Base-by-base conservation (phyloP, 306 rosid genomes). In the Lathyrus tuberosus region DNA sequence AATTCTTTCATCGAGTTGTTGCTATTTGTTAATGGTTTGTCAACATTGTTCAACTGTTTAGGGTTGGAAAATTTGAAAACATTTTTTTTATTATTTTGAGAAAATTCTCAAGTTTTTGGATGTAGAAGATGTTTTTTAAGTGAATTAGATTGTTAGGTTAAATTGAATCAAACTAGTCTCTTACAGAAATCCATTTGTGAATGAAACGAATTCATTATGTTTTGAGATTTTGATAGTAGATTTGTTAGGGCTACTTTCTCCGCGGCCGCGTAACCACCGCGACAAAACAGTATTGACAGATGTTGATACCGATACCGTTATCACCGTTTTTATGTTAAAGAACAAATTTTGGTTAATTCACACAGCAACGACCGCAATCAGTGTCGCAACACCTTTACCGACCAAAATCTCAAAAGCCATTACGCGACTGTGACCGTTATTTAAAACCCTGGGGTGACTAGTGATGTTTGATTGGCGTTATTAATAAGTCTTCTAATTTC, bases 81-180 rank as follows among this genome's bases (percentile, higher is more conserved):
- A 44, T 28, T 24, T 44, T 16, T 51, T 9, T 1, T n/a, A n/a
- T 7, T 15, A 5, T 47, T 6, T 47, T n/a, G 9, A 15, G 6
- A 47, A 15, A 3, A 17, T 49, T 17, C 37, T 54, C 42, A 12
- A 56, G 20, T 46, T 3, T 75, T 75, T 10, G 0, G 51, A 31
- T 10, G 15, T n/a, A 10, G 9, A 1, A n/a, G 22, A 46, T 57
- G 60, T 40, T 47, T 49, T 10, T 42, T 17, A 0, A 63, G 57
- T 16, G 44, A 56, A 22, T 58, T 38, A 20, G 26, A 24, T 66
- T 66, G 48, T 66, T 54, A 43, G 48, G 37, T 66, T 57, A n/a
- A 43, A 10, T 4, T 56, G 22, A 20, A 37, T 56, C 12, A 10
- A 66, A 15, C 8, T 17, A 30, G 33, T 10, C 12, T 71, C 4